phyloP scores from a whole-genome alignment of 495 filamentous ascomycete genomes.

The Thozetella sp. region DNA sequence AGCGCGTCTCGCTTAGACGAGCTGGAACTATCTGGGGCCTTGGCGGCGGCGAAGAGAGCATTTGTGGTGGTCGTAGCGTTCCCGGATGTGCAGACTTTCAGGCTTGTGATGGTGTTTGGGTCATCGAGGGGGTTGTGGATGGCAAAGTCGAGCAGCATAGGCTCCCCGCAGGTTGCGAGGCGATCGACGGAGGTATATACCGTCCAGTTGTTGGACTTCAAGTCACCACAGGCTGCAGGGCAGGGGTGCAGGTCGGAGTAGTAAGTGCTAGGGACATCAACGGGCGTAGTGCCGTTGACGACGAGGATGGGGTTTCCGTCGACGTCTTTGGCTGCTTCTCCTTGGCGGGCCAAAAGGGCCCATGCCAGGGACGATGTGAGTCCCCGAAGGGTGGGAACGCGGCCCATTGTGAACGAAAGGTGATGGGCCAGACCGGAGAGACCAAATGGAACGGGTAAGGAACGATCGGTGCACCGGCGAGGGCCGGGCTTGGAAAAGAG shows the following conservation, averaged over 20 bases:
- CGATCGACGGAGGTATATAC: conserved; percentile 15
- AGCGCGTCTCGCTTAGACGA: background rate
- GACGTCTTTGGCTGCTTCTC: background rate
- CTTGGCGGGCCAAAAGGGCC: background rate
- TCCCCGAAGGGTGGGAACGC: background rate
- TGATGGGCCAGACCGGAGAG: background rate
- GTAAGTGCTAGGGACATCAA: background rate
- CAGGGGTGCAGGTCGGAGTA: background rate
- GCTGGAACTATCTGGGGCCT: too few relatives aligned
- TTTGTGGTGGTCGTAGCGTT: background rate
- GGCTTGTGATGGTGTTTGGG: conserved; percentile 7
- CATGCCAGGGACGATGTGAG: background rate
- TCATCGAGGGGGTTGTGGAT: conserved; percentile 17
- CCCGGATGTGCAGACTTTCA: conserved; percentile 12
- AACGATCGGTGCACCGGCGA: too few relatives aligned
- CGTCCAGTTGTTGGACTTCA: conserved; percentile 11
- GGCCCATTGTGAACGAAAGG: background rate
- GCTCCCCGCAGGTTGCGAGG: conserved; percentile 12
- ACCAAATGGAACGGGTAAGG: background rate
- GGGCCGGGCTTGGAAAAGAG: background rate
- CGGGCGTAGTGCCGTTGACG: background rate
- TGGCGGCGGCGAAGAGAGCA: background rate
- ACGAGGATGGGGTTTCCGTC: background rate
- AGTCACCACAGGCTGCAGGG: background rate
- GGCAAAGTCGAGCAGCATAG: conserved; percentile 20